Base-by-base conservation (phyloP, 768 basidiomycete genomes). In the Flagelloscypha sp. region DNA sequence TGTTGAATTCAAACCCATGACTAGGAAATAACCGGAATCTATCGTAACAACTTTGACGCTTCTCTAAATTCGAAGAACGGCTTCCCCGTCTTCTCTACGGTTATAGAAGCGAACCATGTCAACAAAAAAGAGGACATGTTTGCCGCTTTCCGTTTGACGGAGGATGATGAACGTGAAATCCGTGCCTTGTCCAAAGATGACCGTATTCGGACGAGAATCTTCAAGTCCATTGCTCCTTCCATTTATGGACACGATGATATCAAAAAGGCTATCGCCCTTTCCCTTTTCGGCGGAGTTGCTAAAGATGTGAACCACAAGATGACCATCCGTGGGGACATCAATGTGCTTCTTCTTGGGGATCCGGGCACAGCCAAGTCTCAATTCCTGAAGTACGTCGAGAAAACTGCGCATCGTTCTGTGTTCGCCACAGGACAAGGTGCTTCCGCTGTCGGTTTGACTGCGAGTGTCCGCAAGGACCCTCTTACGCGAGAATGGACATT, bases 181-280 rank as follows among this genome's bases (percentile, higher is more conserved):
- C 80, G 90, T 10, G 64, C 70, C 7, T 76, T 98, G 30, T 79
- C 88, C 3, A 77, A 79, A 15, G 94, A 98, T 52, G 89, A 92
- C 36, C 84, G 95, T 34, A 94, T 99, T 48, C 79, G 88, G 44
- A 98, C 95, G 59, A 82, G 95, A 17, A 94, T 99, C 55, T 76
- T 98, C 65, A 99, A 99, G 60, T 95, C 90, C 9, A 95, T 99
- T 39, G 95, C 95, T 2, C 95, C 95, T 0, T 95, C 92, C 24
- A 98, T 99, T 58, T 99, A 98, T 48, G 95, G 95, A 3, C 95
- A 99, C 56, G 95, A 98, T 55, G 85, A 98, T 55, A 97, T 99
- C 70, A 98, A 98, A 63, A 95, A 94, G 0, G 95, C 92, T 20
- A 66, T 99, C 45, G 93, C 95, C 1, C 72, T 99, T 33, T 90